These are phyloP conservation scores for Mucor circinelloides DNA, from an alignment of 371 early-diverging fungal species.

Conservation along the genomic window DNA sequence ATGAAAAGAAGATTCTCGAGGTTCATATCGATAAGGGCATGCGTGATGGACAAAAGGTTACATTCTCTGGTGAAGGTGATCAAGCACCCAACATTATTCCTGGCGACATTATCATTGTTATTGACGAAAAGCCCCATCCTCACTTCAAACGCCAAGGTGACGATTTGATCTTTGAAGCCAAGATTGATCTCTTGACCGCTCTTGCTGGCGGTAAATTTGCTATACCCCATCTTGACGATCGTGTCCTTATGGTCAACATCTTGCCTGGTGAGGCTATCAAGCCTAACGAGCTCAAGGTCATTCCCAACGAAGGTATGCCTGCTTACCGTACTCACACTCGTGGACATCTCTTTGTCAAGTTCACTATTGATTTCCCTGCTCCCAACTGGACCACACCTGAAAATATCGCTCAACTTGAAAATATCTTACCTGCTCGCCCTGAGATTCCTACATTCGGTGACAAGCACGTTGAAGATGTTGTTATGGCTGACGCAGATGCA, in stretches of 20 bases:
- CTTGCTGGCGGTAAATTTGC: constrained; percentile 90
- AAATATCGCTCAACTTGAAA: constrained; percentile 66
- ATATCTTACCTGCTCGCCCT: constrained; percentile 66
- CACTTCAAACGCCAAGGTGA: constrained; percentile 90
- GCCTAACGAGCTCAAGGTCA: constrained; percentile 75
- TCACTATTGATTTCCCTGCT: constrained; percentile 89
- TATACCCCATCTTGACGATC: constrained; percentile 90
- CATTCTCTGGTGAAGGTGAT: constrained; percentile 91
- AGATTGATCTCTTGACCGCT: constrained; percentile 92
- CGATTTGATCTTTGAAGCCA: constrained; percentile 78
- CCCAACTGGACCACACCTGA: constrained; percentile 77
- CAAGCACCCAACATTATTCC: constrained; percentile 72
- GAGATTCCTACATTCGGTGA: constrained; percentile 47
- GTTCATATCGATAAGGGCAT: constrained; percentile 93
- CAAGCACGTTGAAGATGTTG: constrained; percentile 72
- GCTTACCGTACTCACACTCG: constrained; percentile 87
- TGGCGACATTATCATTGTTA: constrained; percentile 89
- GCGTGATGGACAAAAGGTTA: constrained; percentile 94
- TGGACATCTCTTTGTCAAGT: constrained; percentile 90
- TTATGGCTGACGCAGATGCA: constrained; percentile 76
- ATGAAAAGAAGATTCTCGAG: constrained; percentile 83
- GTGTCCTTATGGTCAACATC: constrained; percentile 82
- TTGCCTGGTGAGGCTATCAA: constrained; percentile 93
- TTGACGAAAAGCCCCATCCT: constrained; percentile 88
- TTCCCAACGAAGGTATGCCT: constrained; percentile 94